Percentiles rank a stretch among this genome's conserved stretches.
These are phyloP conservation scores for Aspergillus terreus DNA, from an alignment of 2,329 filamentous ascomycete genomes.

Conservation along the genomic window DNA sequence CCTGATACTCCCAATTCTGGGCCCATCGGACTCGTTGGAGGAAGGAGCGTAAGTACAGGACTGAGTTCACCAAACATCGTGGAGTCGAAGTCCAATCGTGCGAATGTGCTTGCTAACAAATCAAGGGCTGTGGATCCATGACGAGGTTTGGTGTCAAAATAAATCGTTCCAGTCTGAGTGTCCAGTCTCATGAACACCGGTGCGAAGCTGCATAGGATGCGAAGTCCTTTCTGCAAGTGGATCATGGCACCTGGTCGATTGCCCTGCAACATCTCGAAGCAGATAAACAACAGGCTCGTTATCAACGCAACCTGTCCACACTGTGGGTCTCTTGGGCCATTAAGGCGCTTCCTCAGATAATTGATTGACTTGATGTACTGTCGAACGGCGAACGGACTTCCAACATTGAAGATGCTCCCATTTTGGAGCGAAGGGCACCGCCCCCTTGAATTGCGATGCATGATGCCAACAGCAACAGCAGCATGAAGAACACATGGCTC, in stretches of 20 bases:
- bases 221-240: conserved; percentile 4
- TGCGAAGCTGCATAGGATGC: not conserved
- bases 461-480: conserved; percentile 2
- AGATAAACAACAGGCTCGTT: conserved; percentile 36
- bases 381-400: not conserved
- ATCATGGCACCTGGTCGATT: conserved; percentile 2
- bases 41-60: not conserved
- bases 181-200: not conserved
- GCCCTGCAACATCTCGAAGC: conserved; percentile 34
- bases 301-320: conserved; percentile 26
- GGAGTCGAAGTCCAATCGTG: conserved; percentile 1
- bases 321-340: not conserved
- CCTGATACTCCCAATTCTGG: not conserved
- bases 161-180: too few relatives aligned
- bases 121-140: not conserved
- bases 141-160: too few relatives aligned
- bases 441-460: not conserved
- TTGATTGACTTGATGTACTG: conserved; percentile 3
- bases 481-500: conserved; percentile 6
- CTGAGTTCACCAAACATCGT: conserved; percentile 1
- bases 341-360: conserved; percentile 1
- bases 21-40: not conserved
- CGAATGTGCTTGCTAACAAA: not conserved
- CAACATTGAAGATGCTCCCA: not conserved
- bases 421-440: not conserved